phyloP scores from a whole-genome alignment of 176 grass and related monocot genomes.

The Cenchrus americanus region DNA sequence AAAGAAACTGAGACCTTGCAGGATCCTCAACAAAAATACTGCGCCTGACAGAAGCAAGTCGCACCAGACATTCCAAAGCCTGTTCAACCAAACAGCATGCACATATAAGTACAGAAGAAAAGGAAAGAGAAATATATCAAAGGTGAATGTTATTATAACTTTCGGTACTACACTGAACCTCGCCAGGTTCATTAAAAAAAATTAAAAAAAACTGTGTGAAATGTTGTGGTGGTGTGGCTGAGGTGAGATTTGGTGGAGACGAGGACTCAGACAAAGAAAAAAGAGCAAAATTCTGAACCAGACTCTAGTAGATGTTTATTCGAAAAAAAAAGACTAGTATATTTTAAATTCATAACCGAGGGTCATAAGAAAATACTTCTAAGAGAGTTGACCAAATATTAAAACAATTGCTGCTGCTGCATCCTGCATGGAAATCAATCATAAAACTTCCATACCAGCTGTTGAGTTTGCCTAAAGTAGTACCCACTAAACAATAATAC shows the following conservation, averaged over 20 bases:
- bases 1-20: slow-evolving; percentile 78
- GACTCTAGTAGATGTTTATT: not conserved
- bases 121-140: slow-evolving; percentile 23
- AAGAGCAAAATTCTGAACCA: not conserved
- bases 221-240: not conserved
- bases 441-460: not conserved
- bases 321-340: too few species aligned
- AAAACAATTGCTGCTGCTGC: not conserved
- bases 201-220: too few species aligned
- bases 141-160: not conserved
- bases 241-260: not conserved
- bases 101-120: slow-evolving; percentile 18
- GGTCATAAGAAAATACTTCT: not conserved
- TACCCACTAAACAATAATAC: not conserved
- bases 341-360: slow-evolving; percentile 17
- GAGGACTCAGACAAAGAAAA: not conserved
- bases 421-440: not conserved
- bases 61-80: slow-evolving; percentile 97
- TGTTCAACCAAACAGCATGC: slow-evolving; percentile 40
- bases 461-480: too few species aligned
- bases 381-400: not conserved
- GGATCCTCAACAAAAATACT: slow-evolving; percentile 93
- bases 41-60: slow-evolving; percentile 93
- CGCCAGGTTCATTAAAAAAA: not conserved
- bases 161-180: slow-evolving; percentile 5